phyloP scores from a whole-genome alignment of 2,329 filamentous ascomycete genomes.

The Cytospora mali region DNA sequence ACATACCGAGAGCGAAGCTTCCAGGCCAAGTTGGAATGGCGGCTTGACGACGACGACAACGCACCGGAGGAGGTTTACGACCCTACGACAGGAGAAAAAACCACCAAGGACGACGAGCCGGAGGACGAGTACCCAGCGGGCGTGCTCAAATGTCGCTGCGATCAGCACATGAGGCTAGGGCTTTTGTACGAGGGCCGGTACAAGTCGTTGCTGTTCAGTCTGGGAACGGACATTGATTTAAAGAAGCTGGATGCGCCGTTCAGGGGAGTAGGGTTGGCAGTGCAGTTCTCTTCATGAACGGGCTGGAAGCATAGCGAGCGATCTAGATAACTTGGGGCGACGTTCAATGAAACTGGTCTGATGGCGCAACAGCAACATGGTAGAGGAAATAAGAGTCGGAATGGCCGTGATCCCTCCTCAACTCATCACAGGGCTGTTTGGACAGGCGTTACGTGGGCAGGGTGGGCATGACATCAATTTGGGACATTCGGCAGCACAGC shows the following conservation, averaged over 20 bases:
- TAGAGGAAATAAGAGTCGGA: background rate
- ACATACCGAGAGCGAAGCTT: slow-evolving; percentile 44
- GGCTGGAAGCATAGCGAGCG: background rate
- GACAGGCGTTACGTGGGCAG: background rate
- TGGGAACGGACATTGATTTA: slow-evolving; percentile 84
- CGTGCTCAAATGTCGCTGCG: slow-evolving; percentile 85
- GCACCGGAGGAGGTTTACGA: slow-evolving; percentile 36
- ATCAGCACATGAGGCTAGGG: slow-evolving; percentile 84
- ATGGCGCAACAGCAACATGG: background rate
- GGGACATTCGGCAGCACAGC: background rate
- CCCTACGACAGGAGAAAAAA: slow-evolving; percentile 24
- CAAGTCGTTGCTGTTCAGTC: slow-evolving; percentile 89
- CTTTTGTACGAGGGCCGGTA: slow-evolving; percentile 90
- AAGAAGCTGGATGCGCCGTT: slow-evolving; percentile 76
- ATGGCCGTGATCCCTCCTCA: background rate
- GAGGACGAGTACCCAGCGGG: slow-evolving; percentile 47
- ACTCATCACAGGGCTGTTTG: background rate
- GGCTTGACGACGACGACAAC: slow-evolving; percentile 39
- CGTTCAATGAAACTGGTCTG: background rate
- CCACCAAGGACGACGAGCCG: slow-evolving; percentile 17
- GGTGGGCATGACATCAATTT: background rate
- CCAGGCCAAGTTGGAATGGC: slow-evolving; percentile 54
- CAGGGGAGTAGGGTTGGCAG: slow-evolving; percentile 73
- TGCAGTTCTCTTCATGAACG: slow-evolving; percentile 77
- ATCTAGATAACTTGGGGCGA: background rate